A percentile compares a stretch with the other conserved stretches of the same genome.
Evolutionary conservation across 2,329 filamentous ascomycete species (phyloP).

Genomic region (Cryphonectria radicalis): DNA sequence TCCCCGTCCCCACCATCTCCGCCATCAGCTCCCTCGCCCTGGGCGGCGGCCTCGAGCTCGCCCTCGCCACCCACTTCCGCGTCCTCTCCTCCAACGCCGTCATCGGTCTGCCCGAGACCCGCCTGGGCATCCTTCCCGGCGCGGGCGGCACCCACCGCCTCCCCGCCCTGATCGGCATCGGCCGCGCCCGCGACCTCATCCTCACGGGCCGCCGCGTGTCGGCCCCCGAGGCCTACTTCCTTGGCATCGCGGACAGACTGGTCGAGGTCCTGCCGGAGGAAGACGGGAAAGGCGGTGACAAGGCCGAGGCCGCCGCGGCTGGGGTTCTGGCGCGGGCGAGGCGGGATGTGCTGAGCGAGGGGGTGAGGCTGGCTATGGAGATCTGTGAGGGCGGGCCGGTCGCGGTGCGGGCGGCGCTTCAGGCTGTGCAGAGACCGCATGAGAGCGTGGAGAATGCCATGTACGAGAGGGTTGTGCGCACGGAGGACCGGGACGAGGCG

Average conservation of each 20-base stretch:
- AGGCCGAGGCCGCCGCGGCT: constrained; percentile 40
- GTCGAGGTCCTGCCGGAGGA: constrained; percentile 74
- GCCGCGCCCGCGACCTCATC: constrained; percentile 85
- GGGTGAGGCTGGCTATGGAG: constrained; percentile 76
- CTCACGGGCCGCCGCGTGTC: constrained; percentile 86
- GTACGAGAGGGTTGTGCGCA: constrained; percentile 82
- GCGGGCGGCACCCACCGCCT: constrained; percentile 92
- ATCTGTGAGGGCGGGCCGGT: constrained; percentile 85
- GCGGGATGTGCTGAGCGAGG: constrained; percentile 72
- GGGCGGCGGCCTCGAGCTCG: constrained; percentile 91
- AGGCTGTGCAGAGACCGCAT: constrained; percentile 73
- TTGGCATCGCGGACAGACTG: constrained; percentile 87
- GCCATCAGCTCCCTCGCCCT: constrained; percentile 85
- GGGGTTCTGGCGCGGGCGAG: constrained; percentile 61
- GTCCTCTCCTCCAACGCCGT: constrained; percentile 79
- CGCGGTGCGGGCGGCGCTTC: constrained; percentile 77
- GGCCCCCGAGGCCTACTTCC: constrained; percentile 85
- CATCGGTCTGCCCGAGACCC: constrained; percentile 87
- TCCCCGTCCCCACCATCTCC: constrained; percentile 88
- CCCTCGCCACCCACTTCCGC: constrained; percentile 85
- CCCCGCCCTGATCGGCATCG: constrained; percentile 76
- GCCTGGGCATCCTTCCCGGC: constrained; percentile 91
- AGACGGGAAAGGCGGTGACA: constrained; percentile 41
- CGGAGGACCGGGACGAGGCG: constrained; percentile 87
- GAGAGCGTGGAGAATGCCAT: constrained; percentile 85